Base-by-base conservation (phyloP, 257 asterid genomes). In the Asclepias syriaca region DNA sequence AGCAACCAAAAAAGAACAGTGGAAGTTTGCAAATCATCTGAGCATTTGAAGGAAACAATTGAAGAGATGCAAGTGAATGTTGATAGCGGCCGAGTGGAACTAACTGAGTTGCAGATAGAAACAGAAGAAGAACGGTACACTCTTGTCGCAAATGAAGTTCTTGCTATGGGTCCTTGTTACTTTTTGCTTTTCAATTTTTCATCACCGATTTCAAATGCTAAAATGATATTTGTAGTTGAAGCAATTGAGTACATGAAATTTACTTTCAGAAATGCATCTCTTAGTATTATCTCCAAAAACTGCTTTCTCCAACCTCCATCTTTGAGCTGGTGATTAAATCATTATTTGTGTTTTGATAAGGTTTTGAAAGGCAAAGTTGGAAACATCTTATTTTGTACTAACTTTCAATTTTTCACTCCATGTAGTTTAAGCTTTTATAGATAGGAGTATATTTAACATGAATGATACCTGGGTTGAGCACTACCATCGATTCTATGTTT, bases 91-190 rank as follows among this genome's bases (percentile, higher is more conserved):
- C 89, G 99, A 53, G 75, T 71, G 15, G 76, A 74, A 70, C 92
- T 92, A 45, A 72, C 96, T 37, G 89, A 84, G 82, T 76, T 87
- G 90, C 96, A 95, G 84, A 92, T 92, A 79, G 91, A 90, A 70
- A 88, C 88, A 69, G 99, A 95, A 82, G 90, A 87, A 75, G 94
- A 92, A 76, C 92, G 99, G 99, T 91, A 71, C 58, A 75, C 6
- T 65, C 53, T 2, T 56, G 49, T 13, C 49, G 24, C 59, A 18
- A 19, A 10, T 56, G 67, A 55, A 19, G 50, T 6, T 48, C 8
- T 75, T 16, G 19, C 24, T 51, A 15, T n/a, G 8, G 46, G 11
- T 32, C 46, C 46, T 61, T 7, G 12, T 61, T 29, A 16, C 32
- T 63, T 56, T 64, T 32, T 49, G n/a, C 50, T 48, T 16, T 64